phyloP scores from a whole-genome alignment of 176 grass and related monocot genomes.

The Dendrocalamus sinicus region DNA sequence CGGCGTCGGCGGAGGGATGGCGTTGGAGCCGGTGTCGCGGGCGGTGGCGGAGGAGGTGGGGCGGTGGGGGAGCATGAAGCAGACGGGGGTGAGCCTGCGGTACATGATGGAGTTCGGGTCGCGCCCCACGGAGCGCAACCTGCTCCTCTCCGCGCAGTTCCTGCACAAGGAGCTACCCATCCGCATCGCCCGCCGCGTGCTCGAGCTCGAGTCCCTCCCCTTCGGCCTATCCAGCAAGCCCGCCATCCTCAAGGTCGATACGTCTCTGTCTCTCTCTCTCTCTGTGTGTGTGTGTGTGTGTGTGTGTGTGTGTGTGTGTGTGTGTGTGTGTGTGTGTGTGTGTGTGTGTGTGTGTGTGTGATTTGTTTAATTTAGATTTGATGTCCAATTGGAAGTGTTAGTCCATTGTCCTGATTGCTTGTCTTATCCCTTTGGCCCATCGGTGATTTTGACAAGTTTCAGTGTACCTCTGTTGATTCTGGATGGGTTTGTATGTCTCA shows the following conservation, averaged over 20 bases:
- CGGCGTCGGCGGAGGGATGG: constrained; percentile 39
- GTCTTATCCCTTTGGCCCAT: neutral
- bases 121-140: constrained; percentile 63
- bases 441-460: constrained; percentile 7
- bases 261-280: neutral
- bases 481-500: neutral
- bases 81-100: constrained; percentile 80
- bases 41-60: constrained; percentile 79
- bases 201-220: constrained; percentile 76
- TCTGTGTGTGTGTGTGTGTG: neutral
- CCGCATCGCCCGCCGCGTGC: constrained; percentile 76
- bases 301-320: neutral
- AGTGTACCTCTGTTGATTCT: neutral
- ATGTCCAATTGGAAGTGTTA: neutral
- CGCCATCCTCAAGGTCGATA: constrained; percentile 71
- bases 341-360: neutral
- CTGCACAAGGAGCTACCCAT: constrained; percentile 86
- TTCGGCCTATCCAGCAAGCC: constrained; percentile 77
- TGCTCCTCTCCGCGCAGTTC: constrained; percentile 90
- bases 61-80: constrained; percentile 90
- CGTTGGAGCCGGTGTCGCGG: constrained; percentile 64
- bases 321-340: neutral
- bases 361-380: neutral
- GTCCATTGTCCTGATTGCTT: neutral
- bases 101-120: constrained; percentile 99